phyloP scores from a whole-genome alignment of 1,284 basidiomycete species.

The Marasmius oreades region DNA sequence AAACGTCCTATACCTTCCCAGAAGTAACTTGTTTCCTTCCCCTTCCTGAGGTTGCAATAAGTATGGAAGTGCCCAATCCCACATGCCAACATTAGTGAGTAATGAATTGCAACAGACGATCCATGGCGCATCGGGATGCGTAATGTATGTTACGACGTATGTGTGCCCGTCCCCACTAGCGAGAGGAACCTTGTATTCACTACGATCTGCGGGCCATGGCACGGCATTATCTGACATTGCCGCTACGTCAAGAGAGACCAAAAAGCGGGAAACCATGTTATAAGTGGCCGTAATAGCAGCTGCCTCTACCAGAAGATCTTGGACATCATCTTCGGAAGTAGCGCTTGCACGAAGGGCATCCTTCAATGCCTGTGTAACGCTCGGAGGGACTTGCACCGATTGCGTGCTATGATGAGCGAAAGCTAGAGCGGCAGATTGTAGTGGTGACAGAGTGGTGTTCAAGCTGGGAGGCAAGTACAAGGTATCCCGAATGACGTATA shows the following conservation, averaged over 20 bases:
- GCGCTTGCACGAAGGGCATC: conserved; percentile 23
- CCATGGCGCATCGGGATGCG: conserved; percentile 37
- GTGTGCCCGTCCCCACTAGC: conserved; percentile 18
- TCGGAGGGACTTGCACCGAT: conserved; percentile 33
- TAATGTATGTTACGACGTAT: conserved; percentile 37
- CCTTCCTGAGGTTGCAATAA: conserved; percentile 26
- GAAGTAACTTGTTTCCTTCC: conserved; percentile 11
- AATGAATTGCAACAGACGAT: conserved; percentile 45
- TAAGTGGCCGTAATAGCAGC: conserved; percentile 45
- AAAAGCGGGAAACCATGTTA: conserved; percentile 58
- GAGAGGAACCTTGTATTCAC: conserved; percentile 16
- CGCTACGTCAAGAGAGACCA: conserved; percentile 48
- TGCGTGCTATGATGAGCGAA: conserved; percentile 50
- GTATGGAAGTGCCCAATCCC: conserved; percentile 37
- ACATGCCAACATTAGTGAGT: conserved; percentile 42
- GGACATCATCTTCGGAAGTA: conserved; percentile 20
- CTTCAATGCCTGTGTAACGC: conserved; percentile 30
- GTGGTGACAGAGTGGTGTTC: conserved; percentile 32
- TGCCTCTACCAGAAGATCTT: conserved; percentile 47
- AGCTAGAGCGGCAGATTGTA: conserved; percentile 40
- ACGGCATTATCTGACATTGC: conserved; percentile 40
- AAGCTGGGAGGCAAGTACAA: conserved; percentile 29
- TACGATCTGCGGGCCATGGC: conserved; percentile 37
- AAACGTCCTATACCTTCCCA: conserved; percentile 23
- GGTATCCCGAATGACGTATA: conserved; percentile 43